Evolutionary conservation across 129 eudicot genomes (phyloP), one percentile per base, ranked within the genome.

Genomic region (Silybum marianum): DNA sequence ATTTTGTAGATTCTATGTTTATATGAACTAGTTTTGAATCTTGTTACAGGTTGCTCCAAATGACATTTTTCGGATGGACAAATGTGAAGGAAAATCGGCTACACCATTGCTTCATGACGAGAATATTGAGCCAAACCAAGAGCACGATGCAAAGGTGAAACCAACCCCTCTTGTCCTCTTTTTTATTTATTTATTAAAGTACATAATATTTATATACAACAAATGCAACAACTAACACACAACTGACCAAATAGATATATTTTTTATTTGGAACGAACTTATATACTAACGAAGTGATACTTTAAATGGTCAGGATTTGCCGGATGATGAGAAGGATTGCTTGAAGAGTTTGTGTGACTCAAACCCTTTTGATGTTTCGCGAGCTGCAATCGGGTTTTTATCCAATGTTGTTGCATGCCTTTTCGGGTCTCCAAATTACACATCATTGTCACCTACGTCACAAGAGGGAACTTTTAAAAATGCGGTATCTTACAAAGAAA

Each of bases 1-100:
- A 1, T 54, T 54, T 54, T 54, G 7, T 54, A 54, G 22, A 54
- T 16, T 54, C 22, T 18, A 19, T 19, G 24, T 63, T 21, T 9
- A 19, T 60, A 19, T 60, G 19, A 60, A 60, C 23, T 60, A 63
- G 26, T 8, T 63, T 63, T 22, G 26, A 7, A 63, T 63, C 38
- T 77, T 69, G 0, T 66, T 70, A 51, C 84, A 91, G 96, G 93
- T 91, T 75, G 85, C 80, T 7, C 96, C 96, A 24, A 14, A 83
- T 70, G 93, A 91, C 86, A 91, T 91, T 80, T 81, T 76, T 46
- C 77, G 82, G 46, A 83, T 88, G 63, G 90, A 91, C 60, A 89
- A 84, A 70, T 44, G 76, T 80, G 93, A 91, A 68, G 73, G 83
- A 69, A 42, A 34, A 44, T 71, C 73, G 65, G 77, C 68, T 65